phyloP scores from a whole-genome alignment of 2,329 filamentous ascomycete species.

The Colletotrichum sp. region DNA sequence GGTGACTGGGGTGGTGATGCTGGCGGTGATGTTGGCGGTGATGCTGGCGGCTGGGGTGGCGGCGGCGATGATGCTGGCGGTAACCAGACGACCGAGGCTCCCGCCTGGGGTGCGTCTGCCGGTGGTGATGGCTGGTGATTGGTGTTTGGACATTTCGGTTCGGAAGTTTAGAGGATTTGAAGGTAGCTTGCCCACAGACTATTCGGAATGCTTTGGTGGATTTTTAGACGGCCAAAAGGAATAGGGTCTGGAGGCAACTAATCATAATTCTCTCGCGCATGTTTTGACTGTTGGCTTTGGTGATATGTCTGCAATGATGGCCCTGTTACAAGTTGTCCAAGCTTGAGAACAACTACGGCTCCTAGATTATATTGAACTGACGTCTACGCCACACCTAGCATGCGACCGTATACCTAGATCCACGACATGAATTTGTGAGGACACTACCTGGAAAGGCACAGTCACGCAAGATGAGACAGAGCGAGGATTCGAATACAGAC shows the following conservation, averaged over 20 bases:
- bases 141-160: conserved; percentile 10
- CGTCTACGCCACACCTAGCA: background rate
- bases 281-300: background rate
- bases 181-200: conserved; percentile 3
- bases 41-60: background rate
- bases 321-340: background rate
- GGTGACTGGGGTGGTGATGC: conserved; percentile 20
- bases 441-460: background rate
- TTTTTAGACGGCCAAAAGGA: conserved; percentile 4
- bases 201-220: conserved; percentile 21
- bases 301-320: background rate
- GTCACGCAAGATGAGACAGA: background rate
- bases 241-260: conserved; percentile 10
- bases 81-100: background rate
- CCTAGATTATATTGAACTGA: background rate
- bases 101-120: conserved; percentile 14
- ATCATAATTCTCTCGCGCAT: background rate
- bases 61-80: background rate
- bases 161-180: background rate
- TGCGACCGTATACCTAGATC: background rate
- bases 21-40: background rate
- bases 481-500: background rate
- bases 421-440: background rate
- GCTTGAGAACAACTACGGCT: background rate
- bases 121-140: background rate